Percentiles rank a stretch among this genome's conserved stretches.
Evolutionary conservation across 176 grass and related monocot genomes (phyloP).

Genomic region (Phoenix roebelenii): DNA sequence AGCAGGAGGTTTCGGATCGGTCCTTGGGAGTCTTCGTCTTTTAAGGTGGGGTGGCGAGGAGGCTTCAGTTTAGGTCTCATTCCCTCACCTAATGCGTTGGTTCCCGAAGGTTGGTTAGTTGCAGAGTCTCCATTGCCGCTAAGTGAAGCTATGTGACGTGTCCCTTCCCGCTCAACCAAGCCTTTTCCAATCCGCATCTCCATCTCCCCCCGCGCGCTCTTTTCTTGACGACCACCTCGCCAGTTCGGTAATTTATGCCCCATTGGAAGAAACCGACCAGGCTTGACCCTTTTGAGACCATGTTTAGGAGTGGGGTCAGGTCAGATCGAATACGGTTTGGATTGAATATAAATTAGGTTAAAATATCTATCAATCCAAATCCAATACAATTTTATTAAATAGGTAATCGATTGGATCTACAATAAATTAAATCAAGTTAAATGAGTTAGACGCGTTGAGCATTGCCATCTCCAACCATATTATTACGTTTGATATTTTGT

Average conservation of each 20-base stretch:
- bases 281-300: not conserved
- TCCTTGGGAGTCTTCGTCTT: slow-evolving; percentile 30
- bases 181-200: not conserved
- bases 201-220: slow-evolving; percentile 8
- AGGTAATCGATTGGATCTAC: too few relatives aligned
- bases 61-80: slow-evolving; percentile 27
- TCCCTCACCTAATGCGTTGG: slow-evolving; percentile 42
- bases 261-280: not conserved
- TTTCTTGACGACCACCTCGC: not conserved
- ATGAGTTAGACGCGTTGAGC: too few relatives aligned
- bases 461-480: too few relatives aligned
- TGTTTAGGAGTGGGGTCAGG: not conserved
- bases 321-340: too few relatives aligned
- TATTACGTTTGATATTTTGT: too few relatives aligned
- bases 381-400: too few relatives aligned
- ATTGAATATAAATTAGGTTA: too few relatives aligned
- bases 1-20: slow-evolving; percentile 23
- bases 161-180: slow-evolving; percentile 1
- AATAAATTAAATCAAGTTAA: too few relatives aligned
- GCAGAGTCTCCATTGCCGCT: slow-evolving; percentile 94
- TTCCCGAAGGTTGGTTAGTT: slow-evolving; percentile 56
- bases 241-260: not conserved
- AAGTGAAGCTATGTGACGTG: slow-evolving; percentile 46
- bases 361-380: too few relatives aligned
- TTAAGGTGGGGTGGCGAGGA: slow-evolving; percentile 11